A percentile compares a stretch with the other conserved stretches of the same genome.
Evolutionary conservation across 2,329 filamentous ascomycete genomes (phyloP).

Genomic region (Paecilomyces fulvus): DNA sequence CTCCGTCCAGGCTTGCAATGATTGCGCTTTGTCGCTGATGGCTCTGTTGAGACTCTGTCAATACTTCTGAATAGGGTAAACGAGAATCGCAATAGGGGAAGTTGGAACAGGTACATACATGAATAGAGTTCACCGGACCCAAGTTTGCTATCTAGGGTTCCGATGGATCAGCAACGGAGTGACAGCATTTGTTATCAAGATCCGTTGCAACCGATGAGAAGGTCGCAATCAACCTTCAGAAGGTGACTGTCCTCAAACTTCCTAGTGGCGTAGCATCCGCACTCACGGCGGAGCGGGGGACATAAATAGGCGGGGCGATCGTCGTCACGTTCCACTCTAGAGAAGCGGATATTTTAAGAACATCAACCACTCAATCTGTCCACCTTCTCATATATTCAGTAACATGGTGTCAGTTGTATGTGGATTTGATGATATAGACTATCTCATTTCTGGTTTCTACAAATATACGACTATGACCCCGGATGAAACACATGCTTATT

Average conservation of each 20-base stretch:
- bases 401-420: too few relatives aligned
- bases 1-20: neutral
- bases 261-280: neutral
- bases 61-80: neutral
- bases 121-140: neutral
- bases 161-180: neutral
- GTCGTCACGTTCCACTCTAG: neutral
- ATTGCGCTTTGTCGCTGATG: neutral
- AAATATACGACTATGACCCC: neutral
- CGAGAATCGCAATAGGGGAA: neutral
- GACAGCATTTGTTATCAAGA: neutral
- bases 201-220: neutral
- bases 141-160: neutral
- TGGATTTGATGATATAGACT: too few relatives aligned
- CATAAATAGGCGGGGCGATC: neutral
- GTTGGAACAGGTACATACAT: neutral
- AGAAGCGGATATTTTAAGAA: neutral
- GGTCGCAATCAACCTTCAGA: neutral
- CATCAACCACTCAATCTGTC: neutral
- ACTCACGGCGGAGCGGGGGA: neutral
- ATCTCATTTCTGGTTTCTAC: too few relatives aligned
- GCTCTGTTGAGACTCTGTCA: neutral
- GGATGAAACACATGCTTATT: neutral
- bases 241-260: neutral
- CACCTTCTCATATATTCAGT: neutral